Conservation (phyloP, 1,139 yeast species). For the Candida tetrigidarum region DNA sequence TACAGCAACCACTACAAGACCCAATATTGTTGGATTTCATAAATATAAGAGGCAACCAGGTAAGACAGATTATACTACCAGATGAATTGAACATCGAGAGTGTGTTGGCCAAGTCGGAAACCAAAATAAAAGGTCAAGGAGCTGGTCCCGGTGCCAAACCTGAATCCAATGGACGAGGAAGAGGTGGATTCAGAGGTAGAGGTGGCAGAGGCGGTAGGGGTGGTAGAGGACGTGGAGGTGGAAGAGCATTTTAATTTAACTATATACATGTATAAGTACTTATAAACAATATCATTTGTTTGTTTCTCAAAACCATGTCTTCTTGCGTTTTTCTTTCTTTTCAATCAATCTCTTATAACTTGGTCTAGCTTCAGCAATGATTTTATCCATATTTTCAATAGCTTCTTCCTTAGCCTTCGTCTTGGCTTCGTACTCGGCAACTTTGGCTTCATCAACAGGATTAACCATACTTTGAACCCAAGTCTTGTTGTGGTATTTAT, state of each 20-base stretch:
- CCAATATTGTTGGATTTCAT: constrained; percentile 78
- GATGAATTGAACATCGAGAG: constrained; percentile 86
- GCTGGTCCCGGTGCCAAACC: constrained; percentile 42
- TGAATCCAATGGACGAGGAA: constrained; percentile 19
- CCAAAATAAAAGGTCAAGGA: constrained; percentile 43
- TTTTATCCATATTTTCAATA: constrained; percentile 70
- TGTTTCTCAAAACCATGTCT: constrained; percentile 25
- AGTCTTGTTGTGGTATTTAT: constrained; percentile 71
- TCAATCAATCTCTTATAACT: constrained; percentile 60
- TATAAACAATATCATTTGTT: too few relatives aligned
- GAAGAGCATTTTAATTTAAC: constrained; percentile 9
- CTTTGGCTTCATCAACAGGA: constrained; percentile 85
- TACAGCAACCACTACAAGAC: constrained; percentile 72
- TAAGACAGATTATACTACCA: constrained; percentile 83
- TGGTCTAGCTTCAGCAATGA: constrained; percentile 67
- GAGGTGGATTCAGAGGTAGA: constrained; percentile 26
- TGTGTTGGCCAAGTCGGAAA: constrained; percentile 54
- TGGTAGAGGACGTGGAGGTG: constrained; percentile 13
- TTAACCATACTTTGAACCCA: constrained; percentile 77
- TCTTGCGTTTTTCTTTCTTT: constrained; percentile 52
- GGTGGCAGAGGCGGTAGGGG: constrained; percentile 16
- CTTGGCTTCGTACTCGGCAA: constrained; percentile 67
- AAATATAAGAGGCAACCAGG: constrained; percentile 88
- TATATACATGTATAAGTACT: constrained; percentile 5
- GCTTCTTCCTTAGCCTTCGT: constrained; percentile 68